Conservation (phyloP, 2,329 filamentous ascomycete species). For the Fulvia fulva region DNA sequence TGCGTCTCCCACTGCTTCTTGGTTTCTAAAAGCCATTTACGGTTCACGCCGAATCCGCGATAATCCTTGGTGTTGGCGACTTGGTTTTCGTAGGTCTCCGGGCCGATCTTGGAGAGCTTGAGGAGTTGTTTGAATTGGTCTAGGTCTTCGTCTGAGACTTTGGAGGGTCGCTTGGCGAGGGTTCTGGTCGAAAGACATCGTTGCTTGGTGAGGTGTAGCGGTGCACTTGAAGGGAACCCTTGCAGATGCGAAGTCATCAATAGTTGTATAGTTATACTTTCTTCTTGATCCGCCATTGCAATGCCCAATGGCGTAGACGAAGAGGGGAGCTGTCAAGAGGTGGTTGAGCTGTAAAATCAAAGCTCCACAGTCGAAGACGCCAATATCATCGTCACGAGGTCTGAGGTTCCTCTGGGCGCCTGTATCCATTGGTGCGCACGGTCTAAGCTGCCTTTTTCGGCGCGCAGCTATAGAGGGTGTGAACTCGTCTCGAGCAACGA, state of each 20-base stretch:
- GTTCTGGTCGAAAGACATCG: constrained; percentile 28
- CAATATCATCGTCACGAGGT: background rate
- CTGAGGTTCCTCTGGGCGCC: too few relatives aligned
- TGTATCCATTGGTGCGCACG: background rate
- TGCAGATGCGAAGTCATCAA: background rate
- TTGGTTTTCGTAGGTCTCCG: constrained; percentile 48
- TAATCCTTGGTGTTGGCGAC: constrained; percentile 36
- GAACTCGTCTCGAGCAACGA: background rate
- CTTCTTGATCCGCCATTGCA: background rate
- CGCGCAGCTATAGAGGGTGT: background rate
- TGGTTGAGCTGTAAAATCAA: background rate
- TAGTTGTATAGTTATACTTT: background rate
- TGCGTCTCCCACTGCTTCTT: constrained; percentile 41
- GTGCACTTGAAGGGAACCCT: background rate
- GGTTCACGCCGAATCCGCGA: constrained; percentile 41
- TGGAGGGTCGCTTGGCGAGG: constrained; percentile 36
- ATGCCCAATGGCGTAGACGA: background rate
- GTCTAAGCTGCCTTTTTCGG: background rate
- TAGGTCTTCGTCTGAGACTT: constrained; percentile 18
- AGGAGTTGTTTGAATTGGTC: constrained; percentile 33
- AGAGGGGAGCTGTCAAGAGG: background rate
- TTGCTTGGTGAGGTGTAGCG: background rate
- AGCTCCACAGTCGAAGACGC: background rate
- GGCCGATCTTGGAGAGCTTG: constrained; percentile 45
- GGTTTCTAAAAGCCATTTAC: constrained; percentile 43